phyloP scores from a whole-genome alignment of 2,329 filamentous ascomycete genomes.

The Aspergillus hiratsukae region DNA sequence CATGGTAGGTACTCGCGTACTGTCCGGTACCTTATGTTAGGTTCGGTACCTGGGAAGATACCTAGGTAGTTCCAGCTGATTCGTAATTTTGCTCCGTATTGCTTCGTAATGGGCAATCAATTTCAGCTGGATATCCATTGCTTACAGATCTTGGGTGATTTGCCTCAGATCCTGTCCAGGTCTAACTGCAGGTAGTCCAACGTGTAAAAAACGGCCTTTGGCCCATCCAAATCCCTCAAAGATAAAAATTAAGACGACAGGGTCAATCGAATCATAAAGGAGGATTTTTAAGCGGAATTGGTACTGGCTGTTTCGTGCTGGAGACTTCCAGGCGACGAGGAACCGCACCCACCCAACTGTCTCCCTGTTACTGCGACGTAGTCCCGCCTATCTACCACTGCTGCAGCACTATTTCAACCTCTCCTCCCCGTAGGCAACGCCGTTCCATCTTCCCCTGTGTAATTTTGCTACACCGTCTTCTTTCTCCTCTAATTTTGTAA shows the following conservation, averaged over 20 bases:
- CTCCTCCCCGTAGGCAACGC: constrained; percentile 13
- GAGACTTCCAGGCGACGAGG: background rate
- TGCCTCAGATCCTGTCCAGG: background rate
- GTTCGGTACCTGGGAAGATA: no score
- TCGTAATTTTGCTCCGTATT: background rate
- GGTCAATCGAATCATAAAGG: background rate
- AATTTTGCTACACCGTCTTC: constrained; percentile 4
- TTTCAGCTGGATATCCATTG: background rate
- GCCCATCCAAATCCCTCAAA: background rate
- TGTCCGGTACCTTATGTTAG: background rate
- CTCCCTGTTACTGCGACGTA: constrained; percentile 1
- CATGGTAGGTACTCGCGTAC: background rate
- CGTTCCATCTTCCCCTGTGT: constrained; percentile 11
- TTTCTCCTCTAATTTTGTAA: constrained; percentile 5
- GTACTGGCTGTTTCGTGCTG: background rate
- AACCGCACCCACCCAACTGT: background rate
- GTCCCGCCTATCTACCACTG: background rate
- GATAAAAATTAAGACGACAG: background rate
- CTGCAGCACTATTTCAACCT: constrained; percentile 18
- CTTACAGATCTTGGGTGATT: background rate
- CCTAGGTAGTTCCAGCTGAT: no score
- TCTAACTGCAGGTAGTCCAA: background rate
- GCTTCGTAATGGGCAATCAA: background rate
- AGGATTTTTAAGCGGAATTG: background rate
- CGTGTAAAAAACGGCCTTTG: background rate